Base-by-base conservation (phyloP, 2,329 filamentous ascomycete species). In the Helminthosporium solani region DNA sequence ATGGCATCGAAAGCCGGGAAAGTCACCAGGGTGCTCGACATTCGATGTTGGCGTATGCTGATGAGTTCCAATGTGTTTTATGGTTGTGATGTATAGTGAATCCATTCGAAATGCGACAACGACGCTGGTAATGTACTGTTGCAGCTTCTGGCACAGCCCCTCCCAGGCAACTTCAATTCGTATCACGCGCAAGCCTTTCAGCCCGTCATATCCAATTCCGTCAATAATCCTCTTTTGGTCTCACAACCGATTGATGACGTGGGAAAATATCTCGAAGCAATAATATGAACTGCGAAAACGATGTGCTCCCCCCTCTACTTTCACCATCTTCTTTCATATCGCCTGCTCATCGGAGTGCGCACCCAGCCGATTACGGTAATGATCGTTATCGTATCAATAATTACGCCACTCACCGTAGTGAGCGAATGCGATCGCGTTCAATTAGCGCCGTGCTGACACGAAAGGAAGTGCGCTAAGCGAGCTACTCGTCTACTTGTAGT, bases 391-490 rank as follows among this genome's bases (percentile, higher is more conserved):
- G 7, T n/a, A 3, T 37, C 14, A 28, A 38, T 38, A 20, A 33
- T 44, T 49, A 49, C 33, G 46, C 46, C 46, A 41, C 42, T 31
- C 16, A 15, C 40, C 42, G 36, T 40, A 43, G 28, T 9, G 16
- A 9, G 39, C n/a, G 14, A 12, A 34, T 14, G 6, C 11, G 40
- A 14, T 35, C 40, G 38, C 28, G n/a, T 33, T 31, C 9, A 11
- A 27, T 27, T 18, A 19, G 7, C 14, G 31, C 40, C 20, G 31
- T 11, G 28, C 38, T 25, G 19, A 42, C 30, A 23, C n/a, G 30
- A 15, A 18, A 16, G 18, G 7, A 9, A 31, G 6, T 31, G 8
- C 18, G 38, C n/a, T n/a, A n/a, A n/a, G n/a, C n/a, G n/a, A n/a
- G n/a, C n/a, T n/a, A n/a, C n/a, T n/a, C n/a, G n/a, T n/a, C n/a